These are phyloP conservation scores for Heteromeles arbutifolia DNA, from an alignment of 306 rosid species.

Conservation along the genomic window DNA sequence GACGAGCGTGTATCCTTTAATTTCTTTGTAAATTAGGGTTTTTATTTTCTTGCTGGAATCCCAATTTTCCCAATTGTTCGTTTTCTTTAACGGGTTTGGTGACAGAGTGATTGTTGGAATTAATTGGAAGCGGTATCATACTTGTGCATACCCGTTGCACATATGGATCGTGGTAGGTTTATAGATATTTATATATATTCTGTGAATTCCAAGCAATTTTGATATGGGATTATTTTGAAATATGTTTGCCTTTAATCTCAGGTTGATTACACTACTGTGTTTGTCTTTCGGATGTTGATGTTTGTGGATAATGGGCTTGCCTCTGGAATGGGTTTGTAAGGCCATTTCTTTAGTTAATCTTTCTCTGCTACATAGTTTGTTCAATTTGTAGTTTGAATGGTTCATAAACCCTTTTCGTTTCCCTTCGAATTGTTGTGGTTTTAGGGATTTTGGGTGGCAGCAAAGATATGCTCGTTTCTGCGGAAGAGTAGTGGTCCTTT, in stretches of 20 bases:
- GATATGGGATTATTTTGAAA: background rate
- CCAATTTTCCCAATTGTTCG: background rate
- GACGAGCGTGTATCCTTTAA: slow-evolving; percentile 87
- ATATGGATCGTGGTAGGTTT: slow-evolving; percentile 92
- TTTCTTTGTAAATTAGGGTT: slow-evolving; percentile 2
- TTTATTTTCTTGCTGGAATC: slow-evolving; percentile 2
- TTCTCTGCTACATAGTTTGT: slow-evolving; percentile 7
- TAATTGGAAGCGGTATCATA: slow-evolving; percentile 80
- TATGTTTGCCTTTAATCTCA: slow-evolving; percentile 15
- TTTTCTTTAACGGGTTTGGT: slow-evolving; percentile 28
- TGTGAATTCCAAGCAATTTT: background rate
- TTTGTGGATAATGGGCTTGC: slow-evolving; percentile 95
- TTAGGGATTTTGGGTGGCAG: slow-evolving; percentile 96
- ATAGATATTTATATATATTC: too few relatives aligned
- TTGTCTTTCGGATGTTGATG: slow-evolving; percentile 90
- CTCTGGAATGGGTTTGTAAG: slow-evolving; percentile 99
- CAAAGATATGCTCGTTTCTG: slow-evolving; percentile 97
- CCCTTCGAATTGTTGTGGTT: slow-evolving; percentile 20
- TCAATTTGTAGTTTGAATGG: background rate
- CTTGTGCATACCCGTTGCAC: slow-evolving; percentile 81
- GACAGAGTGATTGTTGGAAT: slow-evolving; percentile 76
- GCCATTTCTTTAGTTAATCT: slow-evolving; percentile 25
- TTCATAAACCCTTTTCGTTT: background rate
- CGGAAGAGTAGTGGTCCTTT: slow-evolving; percentile 84
- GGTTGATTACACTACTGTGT: slow-evolving; percentile 92